These are phyloP conservation scores for Raffaelea ambrosiae DNA, from an alignment of 2,329 filamentous ascomycete species.

Conservation along the genomic window DNA sequence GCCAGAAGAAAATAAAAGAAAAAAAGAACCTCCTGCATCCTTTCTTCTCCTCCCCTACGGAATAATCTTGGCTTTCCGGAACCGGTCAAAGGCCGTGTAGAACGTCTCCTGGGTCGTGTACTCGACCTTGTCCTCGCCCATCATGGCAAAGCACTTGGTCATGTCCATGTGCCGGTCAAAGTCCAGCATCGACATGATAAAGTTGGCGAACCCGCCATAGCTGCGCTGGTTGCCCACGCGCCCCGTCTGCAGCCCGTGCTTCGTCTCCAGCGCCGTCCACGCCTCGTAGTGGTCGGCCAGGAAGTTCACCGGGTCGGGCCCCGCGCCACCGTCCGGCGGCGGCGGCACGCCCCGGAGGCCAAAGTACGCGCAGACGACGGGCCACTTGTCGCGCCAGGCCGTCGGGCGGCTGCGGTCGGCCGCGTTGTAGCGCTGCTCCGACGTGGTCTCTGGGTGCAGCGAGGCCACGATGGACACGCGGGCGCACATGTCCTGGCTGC, in stretches of 20 bases:
- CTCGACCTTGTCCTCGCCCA: conserved; percentile 21
- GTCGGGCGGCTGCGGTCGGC: conserved; percentile 27
- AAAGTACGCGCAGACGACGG: conserved; percentile 35
- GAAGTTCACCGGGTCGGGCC: conserved; percentile 22
- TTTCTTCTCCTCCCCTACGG: conserved; percentile 13
- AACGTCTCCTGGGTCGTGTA: conserved; percentile 20
- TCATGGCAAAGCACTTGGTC: conserved; percentile 21
- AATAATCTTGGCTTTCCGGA: conserved; percentile 23
- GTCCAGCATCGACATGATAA: conserved; percentile 25
- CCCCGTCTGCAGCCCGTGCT: conserved; percentile 21
- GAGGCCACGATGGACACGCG: conserved; percentile 29
- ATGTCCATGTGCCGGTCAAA: conserved; percentile 26
- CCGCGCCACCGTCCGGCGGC: conserved; percentile 16
- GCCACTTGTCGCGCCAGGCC: conserved; percentile 35
- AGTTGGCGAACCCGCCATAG: conserved; percentile 20
- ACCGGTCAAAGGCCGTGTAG: conserved; percentile 24
- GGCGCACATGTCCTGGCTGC: conserved; percentile 28
- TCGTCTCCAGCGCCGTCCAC: conserved; percentile 23
- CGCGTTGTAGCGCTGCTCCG: conserved; percentile 30
- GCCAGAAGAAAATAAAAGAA: no score
- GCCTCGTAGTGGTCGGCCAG: conserved; percentile 21
- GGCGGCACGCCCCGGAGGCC: conserved; percentile 30
- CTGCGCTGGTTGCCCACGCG: conserved; percentile 22
- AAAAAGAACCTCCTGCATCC: no score
- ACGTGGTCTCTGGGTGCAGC: conserved; percentile 28